Evolutionary conservation across 768 basidiomycete genomes (phyloP), one percentile per base, ranked within the genome.

Genomic region (Dioszegia hungarica): DNA sequence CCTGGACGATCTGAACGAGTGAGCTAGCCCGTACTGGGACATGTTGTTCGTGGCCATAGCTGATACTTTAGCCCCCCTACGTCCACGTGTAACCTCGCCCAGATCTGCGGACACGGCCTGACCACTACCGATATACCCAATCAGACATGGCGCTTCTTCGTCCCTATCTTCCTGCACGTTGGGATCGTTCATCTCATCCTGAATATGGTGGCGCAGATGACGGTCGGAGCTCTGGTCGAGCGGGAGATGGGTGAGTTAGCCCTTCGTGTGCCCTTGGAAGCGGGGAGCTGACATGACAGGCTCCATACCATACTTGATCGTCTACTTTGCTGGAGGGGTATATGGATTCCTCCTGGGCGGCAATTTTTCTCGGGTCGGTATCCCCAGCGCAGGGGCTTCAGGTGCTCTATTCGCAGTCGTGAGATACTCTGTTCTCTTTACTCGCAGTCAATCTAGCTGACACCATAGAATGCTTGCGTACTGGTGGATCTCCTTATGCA

Each of bases 341-440:
- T 97, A 95, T 72, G 94, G 94, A 82, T 90, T 74, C 37, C 75
- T 75, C 24, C 80, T 98, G 25, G 93, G 94, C 22, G 91, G 90
- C 1, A 97, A 95, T 76, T 98, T 98, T 71, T 81, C 90, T 11
- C 78, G 94, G 12, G 87, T 92, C 3, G 93, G 91, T 8, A 78
- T 86, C 19, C 92, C 94, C 0, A 90, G 89, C 12, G 82, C 91
- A 11, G 94, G 94, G 40, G 95, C 94, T 1, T 89, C 86, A 63
- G 94, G 94, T 5, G 90, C 93, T 0, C 87, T 97, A 54, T 92
- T 94, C 56, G 90, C 89, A 15, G 89, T 87, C 2, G 78, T 90
- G 28, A 55, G 67, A 52, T 20, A 14, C 28, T 3, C 25, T 5
- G 17, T n/a, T 22, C 8, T 43, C 37, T 4, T 22, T 12, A 2